phyloP scores from a whole-genome alignment of 2,329 filamentous ascomycete genomes.

The Diplodia mutila region DNA sequence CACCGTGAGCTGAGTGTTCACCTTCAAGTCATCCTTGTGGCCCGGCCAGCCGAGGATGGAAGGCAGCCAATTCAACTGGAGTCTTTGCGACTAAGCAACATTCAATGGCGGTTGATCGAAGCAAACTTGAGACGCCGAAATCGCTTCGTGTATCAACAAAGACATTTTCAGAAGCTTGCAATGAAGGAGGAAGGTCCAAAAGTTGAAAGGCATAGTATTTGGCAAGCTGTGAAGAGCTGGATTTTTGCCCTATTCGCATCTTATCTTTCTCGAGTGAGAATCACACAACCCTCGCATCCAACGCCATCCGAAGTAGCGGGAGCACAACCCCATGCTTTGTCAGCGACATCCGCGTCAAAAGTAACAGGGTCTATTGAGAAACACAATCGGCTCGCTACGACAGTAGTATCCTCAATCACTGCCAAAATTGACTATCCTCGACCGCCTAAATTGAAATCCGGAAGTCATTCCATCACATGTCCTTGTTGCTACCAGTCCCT shows the following conservation, averaged over 20 bases:
- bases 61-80: background rate
- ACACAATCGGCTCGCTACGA: background rate
- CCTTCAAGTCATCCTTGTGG: background rate
- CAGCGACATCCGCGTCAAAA: background rate
- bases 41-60: accelerated
- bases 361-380: background rate
- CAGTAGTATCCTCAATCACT: background rate
- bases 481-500: background rate
- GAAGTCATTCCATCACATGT: background rate
- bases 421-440: background rate
- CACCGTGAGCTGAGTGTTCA: background rate
- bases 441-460: background rate
- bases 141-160: background rate
- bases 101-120: background rate
- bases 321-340: too few species aligned
- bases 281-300: too few species aligned
- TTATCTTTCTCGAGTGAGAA: too few species aligned
- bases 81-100: background rate
- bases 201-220: too few species aligned
- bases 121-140: background rate
- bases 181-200: too few species aligned
- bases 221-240: too few species aligned
- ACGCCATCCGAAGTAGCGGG: too few species aligned
- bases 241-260: too few species aligned
- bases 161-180: background rate